These are phyloP conservation scores for Erucastrum elatum DNA, from an alignment of 345 rosid genomes.

Conservation along the genomic window DNA sequence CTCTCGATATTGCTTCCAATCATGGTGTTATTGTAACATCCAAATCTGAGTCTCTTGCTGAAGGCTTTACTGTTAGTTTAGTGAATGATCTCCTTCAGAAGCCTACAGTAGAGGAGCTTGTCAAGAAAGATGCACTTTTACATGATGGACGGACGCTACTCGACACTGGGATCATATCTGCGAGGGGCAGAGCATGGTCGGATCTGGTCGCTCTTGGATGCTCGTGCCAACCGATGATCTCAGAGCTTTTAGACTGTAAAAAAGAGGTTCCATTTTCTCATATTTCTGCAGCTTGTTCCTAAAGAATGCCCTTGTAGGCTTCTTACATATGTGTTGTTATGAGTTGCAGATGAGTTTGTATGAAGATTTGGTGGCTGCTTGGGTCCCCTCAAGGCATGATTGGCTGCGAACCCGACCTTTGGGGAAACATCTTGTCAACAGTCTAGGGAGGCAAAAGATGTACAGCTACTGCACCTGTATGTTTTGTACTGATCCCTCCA, in stretches of 20 bases:
- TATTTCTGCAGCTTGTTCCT: neutral
- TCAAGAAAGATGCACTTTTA: slow-evolving; percentile 66
- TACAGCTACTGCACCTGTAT: slow-evolving; percentile 85
- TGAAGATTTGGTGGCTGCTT: slow-evolving; percentile 96
- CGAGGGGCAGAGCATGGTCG: slow-evolving; percentile 86
- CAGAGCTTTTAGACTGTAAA: slow-evolving; percentile 59
- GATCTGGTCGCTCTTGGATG: slow-evolving; percentile 77
- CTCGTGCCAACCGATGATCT: slow-evolving; percentile 71
- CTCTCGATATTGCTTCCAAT: slow-evolving; percentile 92
- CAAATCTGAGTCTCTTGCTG: slow-evolving; percentile 45
- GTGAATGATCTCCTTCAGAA: slow-evolving; percentile 92
- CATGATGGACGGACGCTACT: slow-evolving; percentile 91
- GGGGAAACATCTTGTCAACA: slow-evolving; percentile 68
- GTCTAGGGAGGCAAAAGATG: slow-evolving; percentile 74
- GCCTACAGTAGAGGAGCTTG: slow-evolving; percentile 73
- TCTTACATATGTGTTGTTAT: neutral
- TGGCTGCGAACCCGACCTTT: slow-evolving; percentile 72
- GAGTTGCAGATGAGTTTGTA: slow-evolving; percentile 85
- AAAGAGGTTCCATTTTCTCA: slow-evolving; percentile 59
- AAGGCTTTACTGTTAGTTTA: slow-evolving; percentile 50
- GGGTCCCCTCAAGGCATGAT: slow-evolving; percentile 94
- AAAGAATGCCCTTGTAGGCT: neutral
- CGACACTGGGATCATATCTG: slow-evolving; percentile 92
- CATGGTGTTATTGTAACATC: slow-evolving; percentile 93
- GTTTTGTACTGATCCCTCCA: slow-evolving; percentile 32